Evolutionary conservation across 176 grass and related monocot genomes (phyloP).

Genomic region (Zoysia japonica): DNA sequence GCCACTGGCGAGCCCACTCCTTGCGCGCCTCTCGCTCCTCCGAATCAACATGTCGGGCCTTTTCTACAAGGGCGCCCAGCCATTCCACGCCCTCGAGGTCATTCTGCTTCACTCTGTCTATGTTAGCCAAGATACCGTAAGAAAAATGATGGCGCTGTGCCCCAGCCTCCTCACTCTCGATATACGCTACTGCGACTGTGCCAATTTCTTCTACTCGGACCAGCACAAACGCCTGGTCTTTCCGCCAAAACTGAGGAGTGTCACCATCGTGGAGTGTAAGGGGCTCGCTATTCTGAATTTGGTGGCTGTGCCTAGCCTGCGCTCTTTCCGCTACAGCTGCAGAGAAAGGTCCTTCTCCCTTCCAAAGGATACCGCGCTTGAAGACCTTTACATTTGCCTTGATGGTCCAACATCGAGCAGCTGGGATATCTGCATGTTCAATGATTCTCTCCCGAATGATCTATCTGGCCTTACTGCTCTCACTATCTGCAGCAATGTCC

Average conservation of each 20-base stretch:
- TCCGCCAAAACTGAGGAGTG: slow-evolving; percentile 19
- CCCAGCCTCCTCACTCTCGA: slow-evolving; percentile 53
- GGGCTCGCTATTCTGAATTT: slow-evolving; percentile 6
- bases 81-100: slow-evolving; percentile 38
- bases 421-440: background rate
- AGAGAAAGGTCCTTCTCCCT: slow-evolving; percentile 19
- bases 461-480: slow-evolving; percentile 42
- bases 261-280: slow-evolving; percentile 49
- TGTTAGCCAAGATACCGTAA: slow-evolving; percentile 29
- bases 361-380: slow-evolving; percentile 7
- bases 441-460: background rate
- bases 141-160: slow-evolving; percentile 42
- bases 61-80: background rate
- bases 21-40: slow-evolving; percentile 53
- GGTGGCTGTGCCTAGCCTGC: slow-evolving; percentile 18
- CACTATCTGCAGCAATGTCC: slow-evolving; percentile 52
- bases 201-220: background rate
- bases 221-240: no score
- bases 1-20: slow-evolving; percentile 28
- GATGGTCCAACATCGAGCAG: background rate
- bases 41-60: background rate
- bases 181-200: slow-evolving; percentile 26
- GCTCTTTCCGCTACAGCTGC: slow-evolving; percentile 46
- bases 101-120: slow-evolving; percentile 41
- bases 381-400: slow-evolving; percentile 43